These are phyloP conservation scores for Letharia lupina DNA, from an alignment of 495 filamentous ascomycete genomes.

Conservation along the genomic window DNA sequence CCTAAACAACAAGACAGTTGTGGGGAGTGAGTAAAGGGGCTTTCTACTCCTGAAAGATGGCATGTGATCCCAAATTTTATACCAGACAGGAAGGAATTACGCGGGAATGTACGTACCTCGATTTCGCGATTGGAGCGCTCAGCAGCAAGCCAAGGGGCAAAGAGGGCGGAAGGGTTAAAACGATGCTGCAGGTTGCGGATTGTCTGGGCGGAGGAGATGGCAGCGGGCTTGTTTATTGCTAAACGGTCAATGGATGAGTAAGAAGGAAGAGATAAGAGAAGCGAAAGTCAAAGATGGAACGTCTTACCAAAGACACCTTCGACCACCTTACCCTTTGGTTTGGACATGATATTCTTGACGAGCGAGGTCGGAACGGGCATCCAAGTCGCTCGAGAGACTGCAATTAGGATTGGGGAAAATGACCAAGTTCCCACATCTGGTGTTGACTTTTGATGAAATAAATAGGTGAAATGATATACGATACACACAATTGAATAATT, in stretches of 20 bases:
- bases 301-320: conserved; percentile 65
- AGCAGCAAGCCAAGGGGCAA: conserved; percentile 60
- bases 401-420: no score
- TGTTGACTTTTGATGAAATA: no score
- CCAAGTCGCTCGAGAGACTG: background rate
- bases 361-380: background rate
- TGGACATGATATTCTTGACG: conserved; percentile 42
- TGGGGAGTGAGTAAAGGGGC: background rate
- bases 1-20: no score
- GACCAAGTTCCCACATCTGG: background rate
- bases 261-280: background rate
- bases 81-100: background rate
- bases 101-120: conserved; percentile 36
- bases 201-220: conserved; percentile 76
- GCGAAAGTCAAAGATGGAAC: background rate
- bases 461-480: no score
- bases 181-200: conserved; percentile 71
- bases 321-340: conserved; percentile 46
- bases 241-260: background rate
- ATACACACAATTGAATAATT: no score
- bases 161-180: conserved; percentile 73
- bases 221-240: conserved; percentile 90
- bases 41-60: background rate
- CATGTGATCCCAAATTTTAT: background rate
- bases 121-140: conserved; percentile 44